phyloP scores from a whole-genome alignment of 345 rosid species.

The Cardamine resedifolia region DNA sequence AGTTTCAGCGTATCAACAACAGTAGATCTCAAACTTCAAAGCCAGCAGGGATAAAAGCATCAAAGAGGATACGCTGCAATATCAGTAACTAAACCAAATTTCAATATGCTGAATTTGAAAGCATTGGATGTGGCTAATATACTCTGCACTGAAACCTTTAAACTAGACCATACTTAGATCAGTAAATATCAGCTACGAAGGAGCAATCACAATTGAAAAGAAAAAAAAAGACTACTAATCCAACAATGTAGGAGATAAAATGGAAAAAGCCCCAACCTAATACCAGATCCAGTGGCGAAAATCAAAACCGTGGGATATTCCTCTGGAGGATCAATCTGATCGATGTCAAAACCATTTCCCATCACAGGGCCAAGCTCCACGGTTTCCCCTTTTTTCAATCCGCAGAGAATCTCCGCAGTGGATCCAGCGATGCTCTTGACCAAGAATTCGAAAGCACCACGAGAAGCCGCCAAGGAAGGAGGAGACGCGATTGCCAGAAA shows the following conservation, averaged over 20 bases:
- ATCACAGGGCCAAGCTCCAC: slow-evolving; percentile 77
- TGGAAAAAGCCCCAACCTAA: slow-evolving; percentile 49
- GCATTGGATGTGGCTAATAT: neutral
- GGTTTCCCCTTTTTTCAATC: slow-evolving; percentile 71
- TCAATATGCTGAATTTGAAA: slow-evolving; percentile 5
- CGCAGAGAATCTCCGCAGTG: slow-evolving; percentile 86
- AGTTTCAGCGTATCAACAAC: neutral
- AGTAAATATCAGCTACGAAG: slow-evolving; percentile 2
- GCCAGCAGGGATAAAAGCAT: neutral
- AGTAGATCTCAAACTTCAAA: slow-evolving; percentile 3
- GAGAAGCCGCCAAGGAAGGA: slow-evolving; percentile 55
- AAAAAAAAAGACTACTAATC: neutral
- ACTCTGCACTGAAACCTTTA: slow-evolving; percentile 7
- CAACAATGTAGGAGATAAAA: neutral
- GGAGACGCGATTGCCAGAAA: slow-evolving; percentile 91
- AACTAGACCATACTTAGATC: neutral
- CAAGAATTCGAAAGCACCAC: slow-evolving; percentile 75
- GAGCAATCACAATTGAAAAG: slow-evolving; percentile 1
- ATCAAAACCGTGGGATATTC: slow-evolving; percentile 64
- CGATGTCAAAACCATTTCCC: slow-evolving; percentile 75
- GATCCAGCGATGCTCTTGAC: slow-evolving; percentile 87
- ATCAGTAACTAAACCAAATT: slow-evolving; percentile 5
- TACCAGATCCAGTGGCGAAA: slow-evolving; percentile 95
- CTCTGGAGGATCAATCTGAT: slow-evolving; percentile 70
- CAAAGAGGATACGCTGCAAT: neutral